A percentile compares a stretch with the other conserved stretches of the same genome.
Evolutionary conservation across 352 stramenopile species (phyloP).

Genomic region (Phytopythium kandeliae): DNA sequence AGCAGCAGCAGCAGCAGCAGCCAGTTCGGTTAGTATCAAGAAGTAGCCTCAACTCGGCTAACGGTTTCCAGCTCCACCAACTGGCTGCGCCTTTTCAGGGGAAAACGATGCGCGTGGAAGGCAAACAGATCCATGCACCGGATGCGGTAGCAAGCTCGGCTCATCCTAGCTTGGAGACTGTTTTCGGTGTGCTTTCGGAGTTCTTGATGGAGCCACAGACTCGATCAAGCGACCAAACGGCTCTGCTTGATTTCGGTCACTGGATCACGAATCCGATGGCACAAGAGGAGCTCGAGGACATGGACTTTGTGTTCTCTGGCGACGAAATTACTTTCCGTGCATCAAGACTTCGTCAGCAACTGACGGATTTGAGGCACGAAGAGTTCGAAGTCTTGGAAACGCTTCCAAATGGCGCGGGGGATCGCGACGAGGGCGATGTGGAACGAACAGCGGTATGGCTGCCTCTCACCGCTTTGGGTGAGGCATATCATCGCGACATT

Average conservation of each 20-base stretch:
- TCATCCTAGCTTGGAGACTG: constrained; percentile 13
- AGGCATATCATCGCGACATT: constrained; percentile 1
- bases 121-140: background rate
- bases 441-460: background rate
- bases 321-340: background rate
- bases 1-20: background rate
- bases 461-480: background rate
- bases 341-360: constrained; percentile 19
- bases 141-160: background rate
- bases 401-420: constrained; percentile 9
- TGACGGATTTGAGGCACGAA: constrained; percentile 25
- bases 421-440: background rate
- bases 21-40: background rate
- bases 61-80: background rate
- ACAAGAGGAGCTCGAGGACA: background rate
- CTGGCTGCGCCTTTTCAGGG: too few relatives aligned
- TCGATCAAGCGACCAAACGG: background rate
- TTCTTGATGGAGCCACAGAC: background rate
- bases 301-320: background rate
- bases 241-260: constrained; percentile 3
- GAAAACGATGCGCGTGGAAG: background rate
- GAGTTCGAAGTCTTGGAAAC: constrained; percentile 24
- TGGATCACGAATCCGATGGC: background rate
- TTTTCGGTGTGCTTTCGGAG: constrained; percentile 23
- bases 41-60: background rate